phyloP scores from a whole-genome alignment of 2,329 filamentous ascomycete species.

The Verticillium klebahnii region DNA sequence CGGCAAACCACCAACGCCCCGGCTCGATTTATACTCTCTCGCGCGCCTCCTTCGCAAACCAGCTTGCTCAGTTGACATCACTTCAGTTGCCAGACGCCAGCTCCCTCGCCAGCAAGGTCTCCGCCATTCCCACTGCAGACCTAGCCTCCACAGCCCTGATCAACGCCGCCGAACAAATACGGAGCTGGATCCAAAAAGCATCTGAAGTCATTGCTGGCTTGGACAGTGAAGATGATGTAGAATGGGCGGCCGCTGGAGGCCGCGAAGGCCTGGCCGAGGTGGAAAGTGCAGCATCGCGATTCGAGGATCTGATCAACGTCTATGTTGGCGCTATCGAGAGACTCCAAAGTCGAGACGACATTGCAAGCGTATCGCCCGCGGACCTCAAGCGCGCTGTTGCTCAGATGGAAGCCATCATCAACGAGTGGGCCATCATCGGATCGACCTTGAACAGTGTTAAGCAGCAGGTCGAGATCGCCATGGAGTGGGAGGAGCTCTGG shows the following conservation, averaged over 20 bases:
- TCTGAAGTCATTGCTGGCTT: constrained; percentile 83
- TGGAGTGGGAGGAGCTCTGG: constrained; percentile 99
- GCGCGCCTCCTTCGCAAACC: constrained; percentile 85
- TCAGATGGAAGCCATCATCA: constrained; percentile 85
- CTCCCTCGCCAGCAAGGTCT: constrained; percentile 76
- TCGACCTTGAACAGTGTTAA: constrained; percentile 74
- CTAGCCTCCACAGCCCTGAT: constrained; percentile 79
- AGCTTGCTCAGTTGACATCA: constrained; percentile 86
- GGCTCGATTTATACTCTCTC: constrained; percentile 94
- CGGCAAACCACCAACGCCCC: constrained; percentile 61
- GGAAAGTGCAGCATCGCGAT: constrained; percentile 71
- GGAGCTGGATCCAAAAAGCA: constrained; percentile 89
- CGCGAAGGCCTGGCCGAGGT: constrained; percentile 72
- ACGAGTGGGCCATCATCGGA: constrained; percentile 81
- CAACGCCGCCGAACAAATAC: constrained; percentile 86
- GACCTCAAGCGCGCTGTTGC: constrained; percentile 72
- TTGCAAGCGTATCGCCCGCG: constrained; percentile 62
- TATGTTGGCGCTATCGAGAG: constrained; percentile 94
- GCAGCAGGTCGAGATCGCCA: constrained; percentile 88
- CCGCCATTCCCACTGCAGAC: constrained; percentile 77
- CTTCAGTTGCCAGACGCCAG: constrained; percentile 84
- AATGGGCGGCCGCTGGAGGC: constrained; percentile 90
- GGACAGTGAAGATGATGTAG: constrained; percentile 93
- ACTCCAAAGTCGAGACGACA: constrained; percentile 74
- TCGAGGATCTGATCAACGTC: constrained; percentile 84